Evolutionary conservation across 2,329 filamentous ascomycete species (phyloP), one percentile per base, ranked within the genome.

Genomic region (Trichoderma sp.): DNA sequence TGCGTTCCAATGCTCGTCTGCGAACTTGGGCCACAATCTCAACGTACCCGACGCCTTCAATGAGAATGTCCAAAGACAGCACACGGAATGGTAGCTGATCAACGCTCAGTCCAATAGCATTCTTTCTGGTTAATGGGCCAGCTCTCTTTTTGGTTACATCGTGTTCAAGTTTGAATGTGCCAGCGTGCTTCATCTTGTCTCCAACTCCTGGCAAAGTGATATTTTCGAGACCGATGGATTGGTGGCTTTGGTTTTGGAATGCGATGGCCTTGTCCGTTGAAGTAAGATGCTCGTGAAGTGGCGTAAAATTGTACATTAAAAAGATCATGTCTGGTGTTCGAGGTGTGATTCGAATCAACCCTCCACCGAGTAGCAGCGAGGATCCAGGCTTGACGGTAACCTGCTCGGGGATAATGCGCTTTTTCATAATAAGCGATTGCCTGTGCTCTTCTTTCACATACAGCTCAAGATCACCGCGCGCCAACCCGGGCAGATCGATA

Each of bases 1-100:
- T 70, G n/a, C 53, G 64, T 39, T 77, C 70, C 27, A 75, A 54
- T 68, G 84, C 81, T 74, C 79, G 85, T 17, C 84, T 86, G 60
- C 94, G 87, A 10, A 96, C 87, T 79, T 99, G 94, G 3, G 90
- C 90, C 0, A 89, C 89, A 48, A 99, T 78, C 79, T 99, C 95
- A 2, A 99, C 86, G 92, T 96, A 99, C 8, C 95, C 95, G 29
- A 93, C 90, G 2, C 95, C 93, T 77, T 98, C 94, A 59, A 99
- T 89, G 15, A 99, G 81, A 27, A 99, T 88, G 75, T 99, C 96
- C 0, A 90, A 86, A 9, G 90, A 88, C 69, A 95, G 84, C 2
- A 98, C 88, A 15, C 87, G 86, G 78, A 94, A 99, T 0, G 93
- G 92, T 5, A 98, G 81, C 17, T 84, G 81, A 2, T 92, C 88